Evolutionary conservation across 192 early-diverging fungal species (phyloP), one percentile per base, ranked within the genome.

Genomic region (Geranomyces variabilis): DNA sequence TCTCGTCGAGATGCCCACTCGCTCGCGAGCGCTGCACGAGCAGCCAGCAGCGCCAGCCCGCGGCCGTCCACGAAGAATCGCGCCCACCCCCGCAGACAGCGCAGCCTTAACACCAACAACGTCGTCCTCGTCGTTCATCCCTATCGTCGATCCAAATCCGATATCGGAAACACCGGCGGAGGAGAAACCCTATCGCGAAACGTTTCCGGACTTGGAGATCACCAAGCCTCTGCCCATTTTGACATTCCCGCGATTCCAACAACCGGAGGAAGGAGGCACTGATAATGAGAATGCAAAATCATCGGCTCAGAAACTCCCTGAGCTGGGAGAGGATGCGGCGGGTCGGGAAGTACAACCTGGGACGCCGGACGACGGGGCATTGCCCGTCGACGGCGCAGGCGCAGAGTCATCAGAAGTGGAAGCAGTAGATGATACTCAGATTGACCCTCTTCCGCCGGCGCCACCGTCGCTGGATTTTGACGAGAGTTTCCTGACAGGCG

Each of bases 161-260:
- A 47, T 47, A 7, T 44, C 51, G 6, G 74, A 76, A 56, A 89
- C 90, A 63, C 95, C 93, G 30, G 83, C 92, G 53, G 95, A 97
- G 78, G 95, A 97, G 77, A 86, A 89, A 49, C 84, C 91, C 21
- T 95, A 88, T 72, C 79, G 83, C 24, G 92, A 91, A 47, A 89
- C 91, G 43, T 94, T 92, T 71, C 92, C 95, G 0, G 92, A 92
- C 73, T 81, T 97, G 47, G 86, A 91, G 63, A 73, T 86, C 10
- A 57, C 78, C 30, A 45, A 71, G 41, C 79, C 78, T 15, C 79
- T 91, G 21, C 71, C 69, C 2, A 71, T 89, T 28, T 71, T 89
- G 19, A n/a, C 26, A 31, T 28, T 70, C 59, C 62, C 64, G 28
- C 33, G 58, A 17, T 15, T 29, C 55, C 36, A 3, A 41, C 36